Conservation (phyloP, 768 basidiomycete genomes). For the Pleurotus cornucopiae region DNA sequence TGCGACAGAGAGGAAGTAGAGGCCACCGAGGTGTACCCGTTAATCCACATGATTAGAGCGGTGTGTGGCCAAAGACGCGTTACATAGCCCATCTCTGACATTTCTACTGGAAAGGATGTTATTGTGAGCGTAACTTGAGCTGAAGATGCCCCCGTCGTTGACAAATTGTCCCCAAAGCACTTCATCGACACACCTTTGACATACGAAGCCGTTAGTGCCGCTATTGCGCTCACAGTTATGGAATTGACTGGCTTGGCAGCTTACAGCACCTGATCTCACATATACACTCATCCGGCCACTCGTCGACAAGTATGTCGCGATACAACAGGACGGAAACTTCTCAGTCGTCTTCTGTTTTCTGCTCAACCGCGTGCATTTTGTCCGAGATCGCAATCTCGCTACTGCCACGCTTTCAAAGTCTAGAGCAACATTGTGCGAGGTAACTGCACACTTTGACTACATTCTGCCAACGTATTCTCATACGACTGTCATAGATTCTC, state of each 20-base stretch:
- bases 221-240: neutral
- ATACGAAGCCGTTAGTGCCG: constrained; percentile 64
- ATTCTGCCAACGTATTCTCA: neutral
- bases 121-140: constrained; percentile 35
- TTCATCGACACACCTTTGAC: constrained; percentile 75
- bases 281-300: constrained; percentile 89
- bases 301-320: constrained; percentile 75
- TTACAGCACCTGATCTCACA: constrained; percentile 82
- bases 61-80: constrained; percentile 31
- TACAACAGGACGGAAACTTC: constrained; percentile 74
- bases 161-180: constrained; percentile 3
- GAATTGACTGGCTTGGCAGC: constrained; percentile 31
- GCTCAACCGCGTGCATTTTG: constrained; percentile 81
- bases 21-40: constrained; percentile 65
- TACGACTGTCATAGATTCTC: constrained; percentile 41
- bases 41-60: constrained; percentile 73
- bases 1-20: constrained; percentile 45
- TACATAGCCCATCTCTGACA: constrained; percentile 11
- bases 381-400: constrained; percentile 70
- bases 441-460: neutral
- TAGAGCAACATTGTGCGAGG: constrained; percentile 80
- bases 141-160: neutral
- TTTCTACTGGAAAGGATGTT: constrained; percentile 44
- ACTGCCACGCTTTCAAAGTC: constrained; percentile 67
- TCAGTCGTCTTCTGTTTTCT: constrained; percentile 86